These are phyloP conservation scores for Geotrichum ghanense DNA, from an alignment of 805 yeast species.

Conservation along the genomic window DNA sequence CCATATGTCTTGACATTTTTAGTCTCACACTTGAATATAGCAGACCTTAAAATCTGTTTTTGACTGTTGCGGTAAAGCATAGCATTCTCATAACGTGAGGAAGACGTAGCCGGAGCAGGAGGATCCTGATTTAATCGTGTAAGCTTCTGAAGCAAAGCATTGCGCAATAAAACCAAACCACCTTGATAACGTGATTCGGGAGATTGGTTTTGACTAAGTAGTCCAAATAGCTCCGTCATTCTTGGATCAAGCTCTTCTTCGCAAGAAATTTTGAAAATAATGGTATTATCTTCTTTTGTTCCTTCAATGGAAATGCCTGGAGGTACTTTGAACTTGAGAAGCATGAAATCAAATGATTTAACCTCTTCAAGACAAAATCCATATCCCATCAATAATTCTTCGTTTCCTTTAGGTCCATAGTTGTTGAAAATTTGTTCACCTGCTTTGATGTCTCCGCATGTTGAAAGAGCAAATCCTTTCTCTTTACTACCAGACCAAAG, in stretches of 20 bases:
- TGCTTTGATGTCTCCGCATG: constrained; percentile 9
- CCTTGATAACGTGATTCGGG: neutral
- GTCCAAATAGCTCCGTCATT: neutral
- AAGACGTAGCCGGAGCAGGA: neutral
- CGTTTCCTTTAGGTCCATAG: constrained; percentile 83
- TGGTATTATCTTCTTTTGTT: neutral
- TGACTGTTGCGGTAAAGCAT: neutral
- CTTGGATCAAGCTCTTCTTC: neutral
- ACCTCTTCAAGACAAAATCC: constrained; percentile 52
- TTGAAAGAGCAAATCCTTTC: constrained; percentile 24
- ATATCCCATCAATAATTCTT: constrained; percentile 67
- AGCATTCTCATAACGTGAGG: neutral
- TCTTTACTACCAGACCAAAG: constrained; percentile 39
- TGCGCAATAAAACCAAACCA: neutral
- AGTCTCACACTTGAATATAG: neutral
- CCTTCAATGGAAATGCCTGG: neutral
- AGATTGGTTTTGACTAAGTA: neutral
- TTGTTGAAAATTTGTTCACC: constrained; percentile 59
- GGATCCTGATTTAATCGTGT: neutral
- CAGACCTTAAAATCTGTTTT: neutral
- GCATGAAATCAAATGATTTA: neutral
- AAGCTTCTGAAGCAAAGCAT: neutral
- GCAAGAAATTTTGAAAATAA: neutral
- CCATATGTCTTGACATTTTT: neutral
- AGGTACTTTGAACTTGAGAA: constrained; percentile 1